Conservation (phyloP, 2,329 filamentous ascomycete species). For the Xylariaceae sp. region DNA sequence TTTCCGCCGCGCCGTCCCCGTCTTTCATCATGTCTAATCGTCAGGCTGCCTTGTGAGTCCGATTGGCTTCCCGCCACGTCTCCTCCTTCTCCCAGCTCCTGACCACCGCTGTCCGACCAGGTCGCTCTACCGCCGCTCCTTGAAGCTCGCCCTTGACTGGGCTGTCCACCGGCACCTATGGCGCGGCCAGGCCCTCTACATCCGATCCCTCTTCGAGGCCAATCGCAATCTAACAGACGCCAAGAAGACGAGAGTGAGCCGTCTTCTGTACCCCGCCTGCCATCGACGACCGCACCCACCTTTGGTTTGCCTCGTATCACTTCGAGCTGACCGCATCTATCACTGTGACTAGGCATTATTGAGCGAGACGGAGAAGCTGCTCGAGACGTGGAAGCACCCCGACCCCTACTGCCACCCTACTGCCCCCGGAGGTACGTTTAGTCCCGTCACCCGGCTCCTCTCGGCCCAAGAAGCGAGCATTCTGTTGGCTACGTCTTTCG, state of each 20-base stretch:
- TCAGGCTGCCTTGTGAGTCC: constrained; percentile 49
- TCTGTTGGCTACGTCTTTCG: too few relatives aligned
- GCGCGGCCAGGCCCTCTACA: constrained; percentile 94
- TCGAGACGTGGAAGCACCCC: constrained; percentile 96
- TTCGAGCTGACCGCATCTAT: constrained; percentile 9
- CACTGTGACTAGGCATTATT: constrained; percentile 64
- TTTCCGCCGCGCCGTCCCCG: neutral
- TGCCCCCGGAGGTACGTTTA: constrained; percentile 77
- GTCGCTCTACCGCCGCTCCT: constrained; percentile 82
- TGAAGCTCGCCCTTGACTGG: constrained; percentile 96
- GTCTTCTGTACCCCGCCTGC: neutral
- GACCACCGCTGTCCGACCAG: constrained; percentile 33
- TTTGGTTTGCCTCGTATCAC: constrained; percentile 4
- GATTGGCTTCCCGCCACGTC: neutral
- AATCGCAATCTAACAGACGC: constrained; percentile 83
- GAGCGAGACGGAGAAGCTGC: constrained; percentile 79
- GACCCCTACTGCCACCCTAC: constrained; percentile 88
- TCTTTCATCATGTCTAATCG: constrained; percentile 40
- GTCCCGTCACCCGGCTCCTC: neutral
- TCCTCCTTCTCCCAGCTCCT: constrained; percentile 6
- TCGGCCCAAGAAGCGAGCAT: neutral
- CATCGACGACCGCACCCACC: neutral
- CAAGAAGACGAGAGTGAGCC: constrained; percentile 73
- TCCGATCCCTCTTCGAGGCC: constrained; percentile 90
- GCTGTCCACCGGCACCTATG: constrained; percentile 87